Percentiles rank a stretch among this genome's conserved stretches.
Evolutionary conservation across 2,329 filamentous ascomycete species (phyloP).

Genomic region (Talaromyces funiculosus): DNA sequence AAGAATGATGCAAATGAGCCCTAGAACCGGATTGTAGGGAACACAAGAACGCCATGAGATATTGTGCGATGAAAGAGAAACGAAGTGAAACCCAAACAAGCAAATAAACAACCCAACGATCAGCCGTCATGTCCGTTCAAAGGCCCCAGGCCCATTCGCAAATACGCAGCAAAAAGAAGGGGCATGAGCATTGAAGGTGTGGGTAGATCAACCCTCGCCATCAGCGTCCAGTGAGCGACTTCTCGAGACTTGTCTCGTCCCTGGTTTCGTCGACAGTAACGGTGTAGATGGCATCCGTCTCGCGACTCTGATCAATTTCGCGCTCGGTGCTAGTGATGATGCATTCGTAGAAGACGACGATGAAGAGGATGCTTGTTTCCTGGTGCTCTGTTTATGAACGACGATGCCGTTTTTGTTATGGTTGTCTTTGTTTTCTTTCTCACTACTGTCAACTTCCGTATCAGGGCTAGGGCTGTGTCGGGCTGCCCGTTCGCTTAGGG

Average conservation of each 20-base stretch:
- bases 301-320: conserved; percentile 23
- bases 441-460: conserved; percentile 36
- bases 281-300: conserved; percentile 34
- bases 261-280: conserved; percentile 18
- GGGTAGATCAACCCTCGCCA: conserved; percentile 9
- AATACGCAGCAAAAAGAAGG: neutral
- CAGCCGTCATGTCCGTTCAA: neutral
- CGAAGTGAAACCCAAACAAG: neutral
- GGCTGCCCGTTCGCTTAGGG: conserved; percentile 27
- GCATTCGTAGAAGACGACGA: neutral
- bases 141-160: neutral
- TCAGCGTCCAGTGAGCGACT: conserved; percentile 32
- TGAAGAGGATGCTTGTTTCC: neutral
- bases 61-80: conserved; percentile 2
- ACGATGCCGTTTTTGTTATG: neutral
- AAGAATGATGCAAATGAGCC: neutral
- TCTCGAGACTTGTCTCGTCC: conserved; percentile 21
- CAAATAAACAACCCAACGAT: neutral
- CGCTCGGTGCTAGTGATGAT: conserved; percentile 13
- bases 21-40: neutral
- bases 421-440: conserved; percentile 29
- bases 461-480: conserved; percentile 27
- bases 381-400: neutral
- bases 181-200: neutral
- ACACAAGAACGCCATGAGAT: conserved; percentile 5